phyloP scores from a whole-genome alignment of 108 stramenopile genomes.

The Seminavis robusta region DNA sequence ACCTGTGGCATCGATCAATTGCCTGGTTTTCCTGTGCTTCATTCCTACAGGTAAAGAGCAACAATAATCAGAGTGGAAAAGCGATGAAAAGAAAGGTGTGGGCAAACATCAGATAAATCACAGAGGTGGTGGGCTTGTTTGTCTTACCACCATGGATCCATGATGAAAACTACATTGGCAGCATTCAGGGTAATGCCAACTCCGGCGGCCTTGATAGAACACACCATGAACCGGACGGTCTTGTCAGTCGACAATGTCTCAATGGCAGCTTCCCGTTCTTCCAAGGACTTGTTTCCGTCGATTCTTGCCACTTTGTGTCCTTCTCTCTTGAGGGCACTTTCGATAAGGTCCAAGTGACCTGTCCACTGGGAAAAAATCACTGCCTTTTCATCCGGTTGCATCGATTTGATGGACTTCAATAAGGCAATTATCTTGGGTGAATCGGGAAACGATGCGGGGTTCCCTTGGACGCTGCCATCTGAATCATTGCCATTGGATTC shows the following conservation, averaged over 20 bases:
- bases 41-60: background rate
- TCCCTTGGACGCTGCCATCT: too few relatives aligned
- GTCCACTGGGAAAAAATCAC: conserved; percentile 73
- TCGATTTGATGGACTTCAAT: conserved; percentile 19
- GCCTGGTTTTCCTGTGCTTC: conserved; percentile 35
- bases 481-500: too few relatives aligned
- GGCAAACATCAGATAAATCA: conserved; percentile 54
- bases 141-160: conserved; percentile 58
- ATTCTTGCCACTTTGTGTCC: conserved; percentile 49
- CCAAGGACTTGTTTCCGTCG: conserved; percentile 40
- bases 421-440: conserved; percentile 42
- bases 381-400: conserved; percentile 51
- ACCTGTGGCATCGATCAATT: conserved; percentile 53
- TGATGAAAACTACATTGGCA: conserved; percentile 56
- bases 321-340: conserved; percentile 25
- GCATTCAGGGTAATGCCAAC: conserved; percentile 71
- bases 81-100: background rate
- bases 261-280: conserved; percentile 34
- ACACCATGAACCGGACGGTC: conserved; percentile 40
- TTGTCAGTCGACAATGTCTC: conserved; percentile 26
- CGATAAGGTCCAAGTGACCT: conserved; percentile 53
- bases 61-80: background rate
- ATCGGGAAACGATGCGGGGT: too few relatives aligned
- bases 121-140: too few relatives aligned
- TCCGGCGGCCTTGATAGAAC: conserved; percentile 29